Evolutionary conservation across 495 filamentous ascomycete species (phyloP).

Genomic region (Neurospora sp.): DNA sequence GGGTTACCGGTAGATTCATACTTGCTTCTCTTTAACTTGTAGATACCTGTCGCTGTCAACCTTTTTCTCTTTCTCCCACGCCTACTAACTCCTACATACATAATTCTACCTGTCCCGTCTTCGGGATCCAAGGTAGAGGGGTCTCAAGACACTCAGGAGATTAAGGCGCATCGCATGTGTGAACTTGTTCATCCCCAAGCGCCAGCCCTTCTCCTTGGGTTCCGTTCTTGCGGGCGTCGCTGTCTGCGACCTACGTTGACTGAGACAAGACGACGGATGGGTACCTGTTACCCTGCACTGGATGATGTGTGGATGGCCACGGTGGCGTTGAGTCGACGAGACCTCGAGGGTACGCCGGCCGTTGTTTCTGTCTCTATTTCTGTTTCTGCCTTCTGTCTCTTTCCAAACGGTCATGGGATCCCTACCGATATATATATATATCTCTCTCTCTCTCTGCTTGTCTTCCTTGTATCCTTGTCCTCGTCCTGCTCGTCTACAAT

Average conservation of each 20-base stretch:
- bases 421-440: not conserved
- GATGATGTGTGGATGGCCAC: not conserved
- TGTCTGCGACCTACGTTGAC: not conserved
- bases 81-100: not conserved
- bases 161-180: not conserved
- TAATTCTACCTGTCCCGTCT: not conserved
- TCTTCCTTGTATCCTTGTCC: not conserved
- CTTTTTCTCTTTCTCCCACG: not conserved
- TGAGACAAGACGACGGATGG: not conserved
- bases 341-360: not conserved
- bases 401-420: not conserved
- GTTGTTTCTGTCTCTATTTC: not conserved
- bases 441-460: not conserved
- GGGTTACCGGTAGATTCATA: no score
- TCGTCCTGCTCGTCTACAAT: no score
- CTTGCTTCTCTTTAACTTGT: no score
- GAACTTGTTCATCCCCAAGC: not conserved
- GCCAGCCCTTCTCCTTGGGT: not conserved
- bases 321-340: not conserved
- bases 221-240: not conserved
- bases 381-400: not conserved
- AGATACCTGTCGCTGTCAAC: no score
- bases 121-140: not conserved
- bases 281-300: not conserved
- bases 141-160: not conserved